Conservation (phyloP, 2,329 filamentous ascomycete species). For the Aphanocladium album region DNA sequence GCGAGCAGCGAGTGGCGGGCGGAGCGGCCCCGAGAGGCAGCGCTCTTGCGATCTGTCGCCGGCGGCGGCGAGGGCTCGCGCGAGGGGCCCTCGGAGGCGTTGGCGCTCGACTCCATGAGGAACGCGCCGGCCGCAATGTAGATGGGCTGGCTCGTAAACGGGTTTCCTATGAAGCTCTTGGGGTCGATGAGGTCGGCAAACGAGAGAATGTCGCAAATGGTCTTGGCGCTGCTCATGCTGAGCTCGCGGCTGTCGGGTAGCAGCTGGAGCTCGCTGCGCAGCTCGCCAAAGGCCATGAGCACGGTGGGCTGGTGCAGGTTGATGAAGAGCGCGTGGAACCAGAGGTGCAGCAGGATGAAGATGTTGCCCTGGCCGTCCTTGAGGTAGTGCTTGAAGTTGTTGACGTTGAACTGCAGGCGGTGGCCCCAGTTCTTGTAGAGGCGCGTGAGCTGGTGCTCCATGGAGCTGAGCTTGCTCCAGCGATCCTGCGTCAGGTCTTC, state of each 20-base stretch:
- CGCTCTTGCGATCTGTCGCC: slow-evolving; percentile 12
- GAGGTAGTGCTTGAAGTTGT: slow-evolving; percentile 82
- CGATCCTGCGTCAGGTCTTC: slow-evolving; percentile 72
- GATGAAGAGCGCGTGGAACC: slow-evolving; percentile 84
- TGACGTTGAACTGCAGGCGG: slow-evolving; percentile 74
- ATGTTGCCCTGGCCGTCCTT: slow-evolving; percentile 77
- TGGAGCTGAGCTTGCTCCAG: slow-evolving; percentile 64
- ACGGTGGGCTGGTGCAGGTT: slow-evolving; percentile 79
- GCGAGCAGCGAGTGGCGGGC: slow-evolving; percentile 72
- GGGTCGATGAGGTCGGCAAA: slow-evolving; percentile 83
- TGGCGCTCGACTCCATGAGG: slow-evolving; percentile 72
- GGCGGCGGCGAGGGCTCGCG: slow-evolving; percentile 49
- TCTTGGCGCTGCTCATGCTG: slow-evolving; percentile 86
- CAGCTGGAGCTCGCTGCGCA: slow-evolving; percentile 60
- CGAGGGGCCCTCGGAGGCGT: slow-evolving; percentile 56
- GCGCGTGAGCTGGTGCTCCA: slow-evolving; percentile 73
- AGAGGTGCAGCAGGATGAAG: slow-evolving; percentile 81
- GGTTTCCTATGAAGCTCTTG: slow-evolving; percentile 81
- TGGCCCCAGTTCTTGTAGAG: slow-evolving; percentile 69
- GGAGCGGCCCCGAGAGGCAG: slow-evolving; percentile 29
- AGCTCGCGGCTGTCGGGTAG: slow-evolving; percentile 74
- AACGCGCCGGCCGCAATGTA: slow-evolving; percentile 90
- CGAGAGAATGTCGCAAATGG: slow-evolving; percentile 80
- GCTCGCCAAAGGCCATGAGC: slow-evolving; percentile 65
- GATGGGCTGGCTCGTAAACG: slow-evolving; percentile 85